Evolutionary conservation across 306 rosid genomes (phyloP), one percentile per base, ranked within the genome.

Genomic region (Elaeagnus macrophylla): DNA sequence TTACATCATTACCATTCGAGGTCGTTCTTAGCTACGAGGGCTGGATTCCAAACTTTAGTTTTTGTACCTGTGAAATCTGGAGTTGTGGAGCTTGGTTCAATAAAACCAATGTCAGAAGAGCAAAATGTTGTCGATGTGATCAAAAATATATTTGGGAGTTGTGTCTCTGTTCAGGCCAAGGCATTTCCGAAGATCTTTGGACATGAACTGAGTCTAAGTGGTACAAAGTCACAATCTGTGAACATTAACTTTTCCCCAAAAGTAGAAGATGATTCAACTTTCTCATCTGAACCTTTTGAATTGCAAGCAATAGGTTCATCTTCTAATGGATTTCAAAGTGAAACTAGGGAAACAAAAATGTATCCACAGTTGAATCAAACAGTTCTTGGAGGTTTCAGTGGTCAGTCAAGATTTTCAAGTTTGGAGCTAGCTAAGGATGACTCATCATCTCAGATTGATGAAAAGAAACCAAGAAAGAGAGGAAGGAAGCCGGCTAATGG

Each of bases 401-500:
- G 85, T 32, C 94, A 76, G 53, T 61, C 75, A 2, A 72, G 74
- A 56, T 70, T 66, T 53, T 77, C 91, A 17, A 68, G 62, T 55
- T 15, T 64, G 18, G 97, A 88, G 59, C 72, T 78, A 6, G 73
- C 78, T 7, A 79, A 72, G 51, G 96, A 88, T 19, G 96, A 88
- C 37, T 72, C 79, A 7, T 75, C 77, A 1, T 62, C 80, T 65
- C 94, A 66, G 57, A 67, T 70, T 40, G 97, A 84, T 48, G 97
- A 88, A 69, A 66, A 79, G 50, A 88, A 88, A 64, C 96, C 96
- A 2, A 80, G 94, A 53, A 88, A 88, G 72, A 77, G 96, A 68
- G 96, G 96, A 49, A 77, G 96, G 68, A 88, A 88, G 75, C 96
- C 96, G 15, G 91, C 96, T 8, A 88, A 88, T 67, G 96, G 94